Evolutionary conservation across 192 early-diverging fungal species (phyloP).

Genomic region (Ambispora gerdemannii): DNA sequence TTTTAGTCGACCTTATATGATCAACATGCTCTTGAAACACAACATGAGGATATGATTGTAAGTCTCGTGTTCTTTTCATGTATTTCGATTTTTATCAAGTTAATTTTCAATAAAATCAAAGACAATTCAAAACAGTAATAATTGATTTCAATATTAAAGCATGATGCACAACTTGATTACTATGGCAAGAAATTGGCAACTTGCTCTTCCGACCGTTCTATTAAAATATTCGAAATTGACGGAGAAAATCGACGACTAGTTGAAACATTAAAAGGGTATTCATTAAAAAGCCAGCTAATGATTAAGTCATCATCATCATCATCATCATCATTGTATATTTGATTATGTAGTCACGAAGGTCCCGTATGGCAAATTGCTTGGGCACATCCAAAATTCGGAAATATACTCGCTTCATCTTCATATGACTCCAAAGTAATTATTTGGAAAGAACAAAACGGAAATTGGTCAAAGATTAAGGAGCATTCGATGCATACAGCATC

Average conservation of each 20-base stretch:
- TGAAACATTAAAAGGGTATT: conserved; percentile 71
- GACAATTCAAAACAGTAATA: background rate
- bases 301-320: background rate
- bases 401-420: conserved; percentile 91
- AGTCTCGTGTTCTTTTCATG: conserved; percentile 30
- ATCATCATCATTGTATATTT: too few relatives aligned
- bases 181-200: conserved; percentile 91
- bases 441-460: conserved; percentile 88
- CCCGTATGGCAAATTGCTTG: conserved; percentile 99
- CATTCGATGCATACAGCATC: conserved; percentile 86
- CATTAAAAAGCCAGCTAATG: background rate
- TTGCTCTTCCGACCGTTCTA: conserved; percentile 92
- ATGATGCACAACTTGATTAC: conserved; percentile 64
- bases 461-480: conserved; percentile 81
- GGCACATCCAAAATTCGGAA: conserved; percentile 98
- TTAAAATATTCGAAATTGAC: conserved; percentile 90
- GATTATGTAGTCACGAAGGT: conserved; percentile 75
- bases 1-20: background rate
- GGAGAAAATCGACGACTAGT: conserved; percentile 64
- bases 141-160: conserved; percentile 34
- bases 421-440: conserved; percentile 95
- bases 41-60: conserved; percentile 89
- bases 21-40: conserved; percentile 69
- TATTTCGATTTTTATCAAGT: background rate
- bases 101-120: background rate